Percentiles rank a stretch among this genome's conserved stretches.
Conservation (phyloP, 1,284 basidiomycete species). For the Ustilago nuda region DNA sequence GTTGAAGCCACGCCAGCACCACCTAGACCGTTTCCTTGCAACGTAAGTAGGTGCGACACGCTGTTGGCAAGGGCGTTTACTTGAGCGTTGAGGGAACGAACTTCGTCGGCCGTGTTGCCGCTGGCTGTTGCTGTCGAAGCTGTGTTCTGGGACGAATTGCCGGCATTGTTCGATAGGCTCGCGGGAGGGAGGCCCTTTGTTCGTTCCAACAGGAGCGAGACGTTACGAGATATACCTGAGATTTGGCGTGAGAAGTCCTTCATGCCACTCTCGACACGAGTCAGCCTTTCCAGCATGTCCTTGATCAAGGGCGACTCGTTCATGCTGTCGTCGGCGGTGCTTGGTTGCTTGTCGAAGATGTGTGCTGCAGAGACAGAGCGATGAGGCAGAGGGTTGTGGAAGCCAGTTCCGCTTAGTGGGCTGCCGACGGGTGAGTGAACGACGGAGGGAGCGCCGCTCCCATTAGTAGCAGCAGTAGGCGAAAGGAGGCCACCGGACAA, state of each 20-base stretch:
- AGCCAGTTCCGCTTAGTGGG: conserved; percentile 28
- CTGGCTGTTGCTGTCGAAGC: conserved; percentile 2
- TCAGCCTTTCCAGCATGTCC: conserved; percentile 80
- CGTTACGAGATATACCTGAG: conserved; percentile 79
- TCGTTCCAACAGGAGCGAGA: conserved; percentile 80
- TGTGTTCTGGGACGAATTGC: conserved; percentile 5
- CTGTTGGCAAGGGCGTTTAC: conserved; percentile 53
- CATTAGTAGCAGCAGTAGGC: conserved; percentile 50
- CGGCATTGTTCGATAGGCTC: conserved; percentile 36
- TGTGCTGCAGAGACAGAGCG: conserved; percentile 38
- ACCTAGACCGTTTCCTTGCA: conserved; percentile 33
- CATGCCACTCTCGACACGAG: conserved; percentile 78
- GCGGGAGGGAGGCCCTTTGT: conserved; percentile 41
- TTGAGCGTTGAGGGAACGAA: conserved; percentile 56
- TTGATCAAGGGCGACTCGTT: conserved; percentile 73
- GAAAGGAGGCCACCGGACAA: conserved; percentile 49
- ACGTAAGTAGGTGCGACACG: conserved; percentile 55
- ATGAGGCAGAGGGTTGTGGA: conserved; percentile 17
- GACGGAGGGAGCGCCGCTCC: conserved; percentile 22
- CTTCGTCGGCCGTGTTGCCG: conserved; percentile 41
- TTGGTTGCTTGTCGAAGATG: conserved; percentile 24
- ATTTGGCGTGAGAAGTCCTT: conserved; percentile 81
- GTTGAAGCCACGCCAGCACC: conserved; percentile 2
- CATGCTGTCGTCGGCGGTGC: conserved; percentile 20
- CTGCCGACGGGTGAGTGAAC: conserved; percentile 38